Conservation (phyloP, 1,284 basidiomycete species). For the Psilocybe mexicana region DNA sequence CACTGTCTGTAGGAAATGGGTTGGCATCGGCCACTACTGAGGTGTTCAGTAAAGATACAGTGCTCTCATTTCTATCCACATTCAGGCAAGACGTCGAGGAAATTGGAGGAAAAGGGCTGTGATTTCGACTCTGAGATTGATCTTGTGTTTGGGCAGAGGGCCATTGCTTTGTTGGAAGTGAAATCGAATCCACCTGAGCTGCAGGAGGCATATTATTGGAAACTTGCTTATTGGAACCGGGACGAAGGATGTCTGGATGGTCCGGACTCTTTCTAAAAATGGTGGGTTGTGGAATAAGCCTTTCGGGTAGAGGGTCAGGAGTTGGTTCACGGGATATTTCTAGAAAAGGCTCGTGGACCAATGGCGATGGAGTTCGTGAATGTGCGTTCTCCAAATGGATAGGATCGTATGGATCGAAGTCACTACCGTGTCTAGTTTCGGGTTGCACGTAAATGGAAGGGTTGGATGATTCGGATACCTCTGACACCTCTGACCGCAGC, state of each 20-base stretch:
- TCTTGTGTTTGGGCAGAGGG: neutral
- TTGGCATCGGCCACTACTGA: neutral
- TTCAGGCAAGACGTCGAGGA: neutral
- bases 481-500: conserved; percentile 14
- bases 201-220: conserved; percentile 6
- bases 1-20: neutral
- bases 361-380: conserved; percentile 19
- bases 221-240: neutral
- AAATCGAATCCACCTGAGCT: neutral
- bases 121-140: conserved; percentile 3
- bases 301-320: conserved; percentile 11
- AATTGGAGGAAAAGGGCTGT: conserved; percentile 2
- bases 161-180: neutral
- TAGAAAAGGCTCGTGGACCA: conserved; percentile 4
- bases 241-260: conserved; percentile 4
- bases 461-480: conserved; percentile 10
- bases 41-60: neutral
- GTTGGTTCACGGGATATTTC: conserved; percentile 12
- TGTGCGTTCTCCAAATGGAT: conserved; percentile 20
- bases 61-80: neutral
- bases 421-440: conserved; percentile 13
- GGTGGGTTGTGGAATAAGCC: conserved; percentile 6
- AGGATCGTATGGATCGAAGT: conserved; percentile 30
- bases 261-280: conserved; percentile 6
- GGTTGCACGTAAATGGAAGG: conserved; percentile 16